Conservation (phyloP, 306 rosid species). For the Dalbergia oliveri region DNA sequence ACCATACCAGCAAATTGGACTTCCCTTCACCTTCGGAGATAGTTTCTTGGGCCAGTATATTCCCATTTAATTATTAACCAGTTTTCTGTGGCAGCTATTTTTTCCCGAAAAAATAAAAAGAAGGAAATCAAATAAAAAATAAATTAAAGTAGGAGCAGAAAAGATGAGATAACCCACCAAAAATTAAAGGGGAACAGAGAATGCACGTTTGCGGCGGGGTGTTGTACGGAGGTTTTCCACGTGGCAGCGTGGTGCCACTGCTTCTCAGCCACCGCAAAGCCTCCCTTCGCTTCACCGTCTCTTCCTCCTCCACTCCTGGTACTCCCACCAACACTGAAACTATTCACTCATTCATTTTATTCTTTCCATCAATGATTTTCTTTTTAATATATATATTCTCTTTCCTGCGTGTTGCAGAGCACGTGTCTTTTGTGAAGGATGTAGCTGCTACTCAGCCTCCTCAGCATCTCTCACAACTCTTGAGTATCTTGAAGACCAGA, state of each 20-base stretch:
- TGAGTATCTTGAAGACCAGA: conserved; percentile 73
- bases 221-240: conserved; percentile 67
- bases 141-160: conserved; percentile 10
- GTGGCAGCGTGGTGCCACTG: conserved; percentile 69
- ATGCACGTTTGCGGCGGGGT: conserved; percentile 82
- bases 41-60: not conserved
- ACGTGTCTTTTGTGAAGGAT: conserved; percentile 82
- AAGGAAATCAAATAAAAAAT: not conserved
- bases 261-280: conserved; percentile 61
- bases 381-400: not conserved
- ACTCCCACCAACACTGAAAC: not conserved
- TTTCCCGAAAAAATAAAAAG: not conserved
- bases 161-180: conserved; percentile 18
- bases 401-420: conserved; percentile 59
- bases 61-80: not conserved
- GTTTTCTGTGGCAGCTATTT: conserved; percentile 34
- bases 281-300: conserved; percentile 44
- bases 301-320: conserved; percentile 59
- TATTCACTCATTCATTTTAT: not conserved
- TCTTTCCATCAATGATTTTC: not conserved
- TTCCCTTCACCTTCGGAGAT: no score
- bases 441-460: conserved; percentile 84
- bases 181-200: not conserved
- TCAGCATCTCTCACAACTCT: conserved; percentile 71
- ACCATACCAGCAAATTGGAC: not conserved